Percentiles rank a stretch among this genome's conserved stretches.
Conservation (phyloP, 495 filamentous ascomycete species). For the Penicillium canariense region DNA sequence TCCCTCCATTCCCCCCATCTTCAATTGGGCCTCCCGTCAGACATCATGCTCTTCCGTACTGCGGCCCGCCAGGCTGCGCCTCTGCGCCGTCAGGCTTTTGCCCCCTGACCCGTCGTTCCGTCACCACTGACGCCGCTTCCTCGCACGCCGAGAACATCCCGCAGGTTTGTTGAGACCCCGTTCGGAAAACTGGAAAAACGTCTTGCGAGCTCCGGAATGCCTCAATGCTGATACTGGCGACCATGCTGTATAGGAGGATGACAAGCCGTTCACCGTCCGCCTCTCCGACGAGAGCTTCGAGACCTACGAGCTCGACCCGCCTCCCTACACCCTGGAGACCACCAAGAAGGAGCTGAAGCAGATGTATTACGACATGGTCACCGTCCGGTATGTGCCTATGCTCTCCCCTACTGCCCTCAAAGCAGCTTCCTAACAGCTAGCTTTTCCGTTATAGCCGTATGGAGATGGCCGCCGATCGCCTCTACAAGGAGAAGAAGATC, state of each 20-base stretch:
- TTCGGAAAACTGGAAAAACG: slow-evolving; percentile 43
- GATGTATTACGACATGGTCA: slow-evolving; percentile 98
- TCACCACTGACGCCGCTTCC: slow-evolving; percentile 92
- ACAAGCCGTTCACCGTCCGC: slow-evolving; percentile 86
- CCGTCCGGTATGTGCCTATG: slow-evolving; percentile 64
- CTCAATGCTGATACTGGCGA: slow-evolving; percentile 26
- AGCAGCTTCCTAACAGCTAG: slow-evolving; percentile 3
- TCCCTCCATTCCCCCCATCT: slow-evolving; percentile 23
- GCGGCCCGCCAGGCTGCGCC: slow-evolving; percentile 49
- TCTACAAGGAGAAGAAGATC: slow-evolving; percentile 99
- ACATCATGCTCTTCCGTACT: slow-evolving; percentile 47
- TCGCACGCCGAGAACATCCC: slow-evolving; percentile 77
- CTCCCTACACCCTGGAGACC: slow-evolving; percentile 82
- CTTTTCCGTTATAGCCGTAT: slow-evolving; percentile 66
- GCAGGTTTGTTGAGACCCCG: slow-evolving; percentile 61
- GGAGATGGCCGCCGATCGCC: slow-evolving; percentile 97
- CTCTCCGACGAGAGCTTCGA: slow-evolving; percentile 98
- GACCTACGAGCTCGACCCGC: slow-evolving; percentile 97
- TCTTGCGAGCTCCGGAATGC: background rate
- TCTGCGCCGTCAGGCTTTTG: slow-evolving; percentile 52
- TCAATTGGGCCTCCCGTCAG: slow-evolving; percentile 30
- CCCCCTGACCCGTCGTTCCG: slow-evolving; percentile 64
- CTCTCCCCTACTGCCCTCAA: background rate
- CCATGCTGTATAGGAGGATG: slow-evolving; percentile 68
- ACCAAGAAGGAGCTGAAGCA: slow-evolving; percentile 97